Evolutionary conservation across 805 yeast species (phyloP).

Genomic region (Kodamaea lidongshanica): DNA sequence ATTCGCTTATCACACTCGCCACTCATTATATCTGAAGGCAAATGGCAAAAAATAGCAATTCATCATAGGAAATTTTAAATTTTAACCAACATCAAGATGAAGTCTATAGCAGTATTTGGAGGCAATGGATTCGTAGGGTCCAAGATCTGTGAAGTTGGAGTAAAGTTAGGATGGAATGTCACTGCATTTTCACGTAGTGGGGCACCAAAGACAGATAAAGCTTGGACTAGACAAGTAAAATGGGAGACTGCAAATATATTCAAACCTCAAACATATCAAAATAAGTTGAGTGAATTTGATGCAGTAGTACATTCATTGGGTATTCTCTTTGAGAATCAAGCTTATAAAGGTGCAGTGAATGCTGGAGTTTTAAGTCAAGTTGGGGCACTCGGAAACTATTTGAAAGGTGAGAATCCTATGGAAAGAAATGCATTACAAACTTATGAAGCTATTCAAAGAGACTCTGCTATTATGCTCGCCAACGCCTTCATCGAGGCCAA

Average conservation of each 20-base stretch:
- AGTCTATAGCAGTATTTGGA: constrained; percentile 63
- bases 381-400: constrained; percentile 21
- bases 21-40: no score
- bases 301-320: constrained; percentile 85
- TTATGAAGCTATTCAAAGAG: constrained; percentile 61
- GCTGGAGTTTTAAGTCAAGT: constrained; percentile 32
- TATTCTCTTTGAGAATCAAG: constrained; percentile 58
- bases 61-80: constrained; percentile 1
- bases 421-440: constrained; percentile 38
- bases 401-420: constrained; percentile 62
- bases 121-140: constrained; percentile 80
- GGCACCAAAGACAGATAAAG: constrained; percentile 25
- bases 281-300: constrained; percentile 41
- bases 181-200: constrained; percentile 67
- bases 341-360: constrained; percentile 54
- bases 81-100: constrained; percentile 8
- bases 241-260: constrained; percentile 70
- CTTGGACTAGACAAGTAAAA: constrained; percentile 53
- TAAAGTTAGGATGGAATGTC: constrained; percentile 58
- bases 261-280: constrained; percentile 51
- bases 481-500: constrained; percentile 42
- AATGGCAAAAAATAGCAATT: no score
- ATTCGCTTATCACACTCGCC: no score
- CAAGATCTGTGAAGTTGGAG: constrained; percentile 61
- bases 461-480: constrained; percentile 62